Conservation (phyloP, 2,329 filamentous ascomycete genomes). For the Colletotrichum gigasporum region DNA sequence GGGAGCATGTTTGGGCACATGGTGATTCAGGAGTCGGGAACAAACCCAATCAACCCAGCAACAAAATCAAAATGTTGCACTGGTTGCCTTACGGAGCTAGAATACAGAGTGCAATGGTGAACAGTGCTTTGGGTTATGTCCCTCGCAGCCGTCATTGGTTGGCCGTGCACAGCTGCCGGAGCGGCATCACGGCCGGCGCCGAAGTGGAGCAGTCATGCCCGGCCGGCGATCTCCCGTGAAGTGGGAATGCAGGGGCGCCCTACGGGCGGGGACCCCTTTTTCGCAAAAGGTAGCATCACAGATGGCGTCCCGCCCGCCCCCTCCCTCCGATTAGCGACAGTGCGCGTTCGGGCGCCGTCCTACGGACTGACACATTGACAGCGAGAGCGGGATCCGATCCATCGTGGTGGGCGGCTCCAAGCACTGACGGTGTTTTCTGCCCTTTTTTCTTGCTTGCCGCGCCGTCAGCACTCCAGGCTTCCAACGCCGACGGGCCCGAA, state of each 20-base stretch:
- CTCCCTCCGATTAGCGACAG: constrained; percentile 20
- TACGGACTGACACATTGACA: constrained; percentile 23
- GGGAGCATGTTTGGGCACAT: too few species aligned
- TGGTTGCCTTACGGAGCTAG: too few species aligned
- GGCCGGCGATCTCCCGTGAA: constrained; percentile 12
- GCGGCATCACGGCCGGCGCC: constrained; percentile 6
- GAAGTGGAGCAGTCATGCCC: neutral
- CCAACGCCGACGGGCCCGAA: constrained; percentile 16
- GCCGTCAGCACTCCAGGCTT: too few species aligned
- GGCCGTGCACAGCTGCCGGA: too few species aligned
- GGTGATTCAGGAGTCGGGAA: too few species aligned
- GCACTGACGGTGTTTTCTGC: neutral
- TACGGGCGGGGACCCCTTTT: constrained; percentile 12
- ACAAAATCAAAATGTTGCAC: too few species aligned
- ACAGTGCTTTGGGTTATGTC: too few species aligned
- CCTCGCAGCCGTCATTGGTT: too few species aligned
- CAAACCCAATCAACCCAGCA: too few species aligned
- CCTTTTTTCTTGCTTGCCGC: neutral
- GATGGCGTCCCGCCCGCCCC: constrained; percentile 6
- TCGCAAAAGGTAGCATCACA: constrained; percentile 13
- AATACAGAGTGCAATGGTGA: too few species aligned
- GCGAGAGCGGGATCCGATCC: neutral
- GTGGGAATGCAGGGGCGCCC: constrained; percentile 14
- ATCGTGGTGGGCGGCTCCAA: neutral
- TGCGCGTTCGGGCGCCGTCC: constrained; percentile 16